Evolutionary conservation across 2,329 filamentous ascomycete genomes (phyloP), one percentile per base, ranked within the genome.

Genomic region (Diaporthe batatas): DNA sequence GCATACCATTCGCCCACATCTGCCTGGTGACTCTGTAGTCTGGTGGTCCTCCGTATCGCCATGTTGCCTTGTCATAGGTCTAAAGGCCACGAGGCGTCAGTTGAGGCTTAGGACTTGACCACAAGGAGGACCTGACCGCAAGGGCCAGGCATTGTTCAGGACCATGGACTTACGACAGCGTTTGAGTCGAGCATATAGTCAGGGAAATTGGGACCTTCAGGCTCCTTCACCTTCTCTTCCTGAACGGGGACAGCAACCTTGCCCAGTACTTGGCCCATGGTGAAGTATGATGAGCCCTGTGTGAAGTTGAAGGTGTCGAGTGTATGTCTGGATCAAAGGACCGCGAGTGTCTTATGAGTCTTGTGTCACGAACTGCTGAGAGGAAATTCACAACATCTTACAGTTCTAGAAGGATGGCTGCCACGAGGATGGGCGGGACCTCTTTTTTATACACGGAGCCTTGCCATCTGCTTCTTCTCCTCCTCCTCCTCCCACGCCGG

Each of bases 21-120:
- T 87, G 85, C 49, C 91, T 84, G 2, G 91, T 92, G 78, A 90
- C 91, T 49, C 84, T 85, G 79, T 93, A 93, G 78, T 92, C 90
- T 1, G 91, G 91, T 53, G 88, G 84, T 70, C 81, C 81, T 12
- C 89, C 89, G 80, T 91, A 88, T 58, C 91, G 84, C 91, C 91
- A 92, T 70, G 85, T 83, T 14, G 86, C 88, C 14, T 85, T 80
- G 62, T 91, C 88, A 68, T 85, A 84, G 67, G 71, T 68, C 73
- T 74, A 34, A 32, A n/a, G 25, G 25, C 18, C 14, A 21, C 10
- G 39, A 51, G 47, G 12, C 14, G 39, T 74, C 58, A 74, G 73
- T 39, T 36, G 42, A 65, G 70, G 18, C 23, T n/a, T 23, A 18
- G 12, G n/a, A 51, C 34, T 21, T n/a, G 29, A 12, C 11, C 21